Evolutionary conservation across 2,329 filamentous ascomycete genomes (phyloP), one percentile per base, ranked within the genome.

Genomic region (Ascocoryne sarcoides): DNA sequence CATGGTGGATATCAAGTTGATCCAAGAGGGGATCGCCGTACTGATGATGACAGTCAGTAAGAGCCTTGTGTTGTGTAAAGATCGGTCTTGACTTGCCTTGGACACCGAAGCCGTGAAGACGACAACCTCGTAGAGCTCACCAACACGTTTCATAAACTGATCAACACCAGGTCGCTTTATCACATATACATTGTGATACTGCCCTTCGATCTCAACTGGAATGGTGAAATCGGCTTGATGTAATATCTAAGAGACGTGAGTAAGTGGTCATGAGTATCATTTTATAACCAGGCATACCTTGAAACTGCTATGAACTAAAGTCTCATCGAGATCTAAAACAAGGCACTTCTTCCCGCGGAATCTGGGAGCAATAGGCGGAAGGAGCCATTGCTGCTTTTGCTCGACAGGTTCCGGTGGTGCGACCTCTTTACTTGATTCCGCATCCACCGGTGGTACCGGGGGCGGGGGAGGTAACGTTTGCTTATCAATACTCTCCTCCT

Each of bases 221-320:
- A 98, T 96, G 4, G 92, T 98, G 60, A 98, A 96, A 64, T 98
- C 92, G 43, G 92, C 92, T 70, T 96, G 90, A 58, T 96, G 89
- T 33, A 98, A 73, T 52, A 96, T 92, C 89, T 96, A 30, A 30
- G 34, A 21, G 14, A 29, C 36, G 17, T 43, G 29, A 40, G 37
- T 40, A 28, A 39, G 28, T 28, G 20, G 17, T 23, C 5, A 36
- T 31, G 18, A 12, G 26, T 10, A 40, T n/a, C n/a, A n/a, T n/a
- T n/a, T 35, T 7, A 37, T 18, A 21, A 18, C 15, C 40, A n/a
- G n/a, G 52, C 68, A 52, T 65, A 93, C 90, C 76, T 98, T 98
- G 67, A 98, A 98, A 53, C 92, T 96, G 63, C 92, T 96, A 67
- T 98, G 92, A 17, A 98, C 92, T 38, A 98, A 67, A 1, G 92